A percentile compares a stretch with the other conserved stretches of the same genome.
Conservation (phyloP, 2,329 filamentous ascomycete species). For the Xylariales sp. region DNA sequence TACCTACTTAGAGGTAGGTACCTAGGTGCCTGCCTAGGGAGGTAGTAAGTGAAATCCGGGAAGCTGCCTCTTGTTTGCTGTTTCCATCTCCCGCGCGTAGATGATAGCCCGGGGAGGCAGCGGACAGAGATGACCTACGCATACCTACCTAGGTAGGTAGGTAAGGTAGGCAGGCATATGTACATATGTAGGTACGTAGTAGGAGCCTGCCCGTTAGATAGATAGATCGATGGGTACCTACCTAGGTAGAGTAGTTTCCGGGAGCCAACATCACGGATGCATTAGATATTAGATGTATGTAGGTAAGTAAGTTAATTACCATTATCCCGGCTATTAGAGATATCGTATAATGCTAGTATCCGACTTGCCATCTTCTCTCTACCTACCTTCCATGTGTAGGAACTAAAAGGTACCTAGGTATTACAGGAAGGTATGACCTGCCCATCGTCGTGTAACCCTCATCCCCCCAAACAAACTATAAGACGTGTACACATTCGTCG, state of each 20-base stretch:
- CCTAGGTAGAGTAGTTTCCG: neutral
- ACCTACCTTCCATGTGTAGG: no score
- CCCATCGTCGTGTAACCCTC: neutral
- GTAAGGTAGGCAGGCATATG: no score
- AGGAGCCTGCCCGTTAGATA: no score
- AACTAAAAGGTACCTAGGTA: no score
- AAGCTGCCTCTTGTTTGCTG: constrained; percentile 24
- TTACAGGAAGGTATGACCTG: neutral
- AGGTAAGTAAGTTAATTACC: neutral
- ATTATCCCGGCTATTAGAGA: neutral
- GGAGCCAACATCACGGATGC: neutral
- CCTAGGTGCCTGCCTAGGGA: no score
- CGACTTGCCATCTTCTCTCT: neutral
- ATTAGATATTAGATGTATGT: neutral
- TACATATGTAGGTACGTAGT: no score
- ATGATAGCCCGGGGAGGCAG: constrained; percentile 6
- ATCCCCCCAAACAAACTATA: constrained; percentile 19
- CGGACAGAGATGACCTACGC: neutral
- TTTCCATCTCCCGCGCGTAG: neutral
- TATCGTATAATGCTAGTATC: constrained; percentile 9
- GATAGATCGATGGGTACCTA: no score
- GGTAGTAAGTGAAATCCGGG: constrained; percentile 2
- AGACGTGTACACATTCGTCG: constrained; percentile 9
- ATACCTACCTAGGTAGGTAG: no score
- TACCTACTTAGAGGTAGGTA: neutral